Percentiles rank a stretch among this genome's conserved stretches.
These are phyloP conservation scores for Choanephora cucurbitarum DNA, from an alignment of 371 early-diverging fungal genomes.

Conservation along the genomic window DNA sequence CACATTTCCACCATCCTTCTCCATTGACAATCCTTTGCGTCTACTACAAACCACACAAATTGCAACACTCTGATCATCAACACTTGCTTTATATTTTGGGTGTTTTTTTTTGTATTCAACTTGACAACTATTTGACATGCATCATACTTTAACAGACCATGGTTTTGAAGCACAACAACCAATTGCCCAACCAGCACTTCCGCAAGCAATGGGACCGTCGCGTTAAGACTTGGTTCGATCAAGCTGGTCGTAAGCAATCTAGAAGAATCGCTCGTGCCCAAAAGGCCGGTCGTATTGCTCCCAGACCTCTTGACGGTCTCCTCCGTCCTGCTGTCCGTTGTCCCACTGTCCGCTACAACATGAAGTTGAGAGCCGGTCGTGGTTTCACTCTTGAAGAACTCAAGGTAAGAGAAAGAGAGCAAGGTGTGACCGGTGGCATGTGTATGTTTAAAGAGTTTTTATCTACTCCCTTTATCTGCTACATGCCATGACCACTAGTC, in stretches of 20 bases:
- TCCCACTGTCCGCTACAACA: conserved; percentile 99
- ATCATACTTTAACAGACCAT: conserved; percentile 28
- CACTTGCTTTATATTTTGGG: neutral
- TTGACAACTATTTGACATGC: neutral
- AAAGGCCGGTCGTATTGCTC: conserved; percentile 97
- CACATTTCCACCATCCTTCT: neutral
- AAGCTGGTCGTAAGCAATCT: conserved; percentile 94
- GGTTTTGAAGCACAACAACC: conserved; percentile 97
- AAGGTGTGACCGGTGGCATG: no score
- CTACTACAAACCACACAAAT: no score
- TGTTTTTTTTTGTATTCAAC: no score
- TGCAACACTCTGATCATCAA: conserved; percentile 5
- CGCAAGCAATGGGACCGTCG: conserved; percentile 98
- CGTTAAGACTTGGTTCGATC: conserved; percentile 99
- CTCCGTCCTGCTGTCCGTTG: conserved; percentile 98
- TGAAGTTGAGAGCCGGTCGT: conserved; percentile 96
- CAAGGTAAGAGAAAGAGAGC: conserved; percentile 64
- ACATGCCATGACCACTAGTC: no score
- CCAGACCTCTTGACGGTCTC: conserved; percentile 96
- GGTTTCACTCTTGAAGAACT: conserved; percentile 99
- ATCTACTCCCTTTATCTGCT: neutral
- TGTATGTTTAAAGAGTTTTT: neutral
- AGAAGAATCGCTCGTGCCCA: conserved; percentile 86
- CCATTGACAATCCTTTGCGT: no score
- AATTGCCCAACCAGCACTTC: conserved; percentile 98